Evolutionary conservation across 202 grass and related monocot genomes (phyloP), one percentile per base, ranked within the genome.

Genomic region (Panicum hallii): DNA sequence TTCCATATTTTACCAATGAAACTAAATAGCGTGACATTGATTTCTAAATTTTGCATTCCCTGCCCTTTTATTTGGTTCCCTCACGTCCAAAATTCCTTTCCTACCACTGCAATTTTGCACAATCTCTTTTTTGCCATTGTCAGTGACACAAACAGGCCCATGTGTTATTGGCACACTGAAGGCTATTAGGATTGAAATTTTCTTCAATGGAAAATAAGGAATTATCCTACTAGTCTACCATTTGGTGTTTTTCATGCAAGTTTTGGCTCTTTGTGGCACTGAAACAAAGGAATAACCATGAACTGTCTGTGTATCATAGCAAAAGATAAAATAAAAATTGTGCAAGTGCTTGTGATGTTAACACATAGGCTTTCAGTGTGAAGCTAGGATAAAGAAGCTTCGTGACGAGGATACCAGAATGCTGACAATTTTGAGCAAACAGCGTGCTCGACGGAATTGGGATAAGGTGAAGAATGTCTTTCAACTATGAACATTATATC

Each of bases 301-400:
- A 45, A 52, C 11, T 74, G 11, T 22, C 13, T 56, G 3, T 66
- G 56, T 74, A 36, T 64, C 41, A 61, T 74, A 53, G 48, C 16
- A 36, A 72, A 47, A 70, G 47, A 70, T 47, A 23, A 48, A 48
- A 71, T 46, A 17, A 19, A 73, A 53, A 67, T 14, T 50, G 45
- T 79, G 42, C 30, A 79, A 63, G 5, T 63, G 32, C 36, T 87
- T 2, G 4, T 26, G 52, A 20, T 71, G 43, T 55, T 78, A 76
- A 82, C 63, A 48, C 40, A 64, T 72, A 19, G 2, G 5, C 22
- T 74, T 80, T 83, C 79, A 95, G 95, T 98, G 88, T 16, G 96
- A 99, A 88, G 83, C 75, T 60, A 90, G 88, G 89, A 85, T 99
- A 90, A 90, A 78, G 68, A 99, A 89, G 77, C 75, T 99, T 58